Percentiles rank a stretch among this genome's conserved stretches.
Conservation (phyloP, 148 eudicot genomes). For the Cornus controversa region DNA sequence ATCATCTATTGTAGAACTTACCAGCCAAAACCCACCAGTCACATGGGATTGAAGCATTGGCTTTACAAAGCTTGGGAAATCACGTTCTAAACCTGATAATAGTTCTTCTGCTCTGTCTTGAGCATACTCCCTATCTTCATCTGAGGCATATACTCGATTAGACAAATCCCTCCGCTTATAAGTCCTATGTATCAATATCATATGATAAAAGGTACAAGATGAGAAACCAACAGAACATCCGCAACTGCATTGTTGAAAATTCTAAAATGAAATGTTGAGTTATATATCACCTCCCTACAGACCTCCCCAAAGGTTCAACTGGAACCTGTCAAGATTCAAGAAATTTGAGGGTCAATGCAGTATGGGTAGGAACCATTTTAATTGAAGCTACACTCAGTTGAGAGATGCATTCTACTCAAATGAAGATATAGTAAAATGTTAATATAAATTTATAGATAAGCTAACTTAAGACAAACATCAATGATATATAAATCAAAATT, state of each 20-base stretch:
- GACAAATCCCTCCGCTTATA: constrained; percentile 44
- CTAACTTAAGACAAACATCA: background rate
- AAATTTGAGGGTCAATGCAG: background rate
- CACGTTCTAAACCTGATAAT: constrained; percentile 34
- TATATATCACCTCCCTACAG: constrained; percentile 37
- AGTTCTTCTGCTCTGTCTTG: constrained; percentile 47
- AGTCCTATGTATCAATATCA: constrained; percentile 9
- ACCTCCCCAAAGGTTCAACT: constrained; percentile 36
- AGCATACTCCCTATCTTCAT: constrained; percentile 49
- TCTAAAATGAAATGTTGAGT: background rate
- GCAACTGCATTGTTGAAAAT: background rate
- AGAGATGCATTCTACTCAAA: background rate
- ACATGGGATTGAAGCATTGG: constrained; percentile 95
- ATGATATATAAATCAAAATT: too few relatives aligned
- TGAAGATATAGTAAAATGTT: too few relatives aligned
- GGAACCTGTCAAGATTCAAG: constrained; percentile 36
- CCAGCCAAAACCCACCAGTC: constrained; percentile 83
- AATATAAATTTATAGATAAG: too few relatives aligned
- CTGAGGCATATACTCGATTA: constrained; percentile 50
- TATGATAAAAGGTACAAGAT: background rate
- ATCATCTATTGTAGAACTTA: constrained; percentile 18
- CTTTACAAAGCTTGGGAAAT: constrained; percentile 58
- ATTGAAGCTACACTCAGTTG: background rate
- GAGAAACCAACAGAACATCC: background rate
- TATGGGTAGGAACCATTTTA: background rate